These are phyloP conservation scores for Fonsecaea pedrosoi DNA, from an alignment of 2,329 filamentous ascomycete genomes.

Conservation along the genomic window DNA sequence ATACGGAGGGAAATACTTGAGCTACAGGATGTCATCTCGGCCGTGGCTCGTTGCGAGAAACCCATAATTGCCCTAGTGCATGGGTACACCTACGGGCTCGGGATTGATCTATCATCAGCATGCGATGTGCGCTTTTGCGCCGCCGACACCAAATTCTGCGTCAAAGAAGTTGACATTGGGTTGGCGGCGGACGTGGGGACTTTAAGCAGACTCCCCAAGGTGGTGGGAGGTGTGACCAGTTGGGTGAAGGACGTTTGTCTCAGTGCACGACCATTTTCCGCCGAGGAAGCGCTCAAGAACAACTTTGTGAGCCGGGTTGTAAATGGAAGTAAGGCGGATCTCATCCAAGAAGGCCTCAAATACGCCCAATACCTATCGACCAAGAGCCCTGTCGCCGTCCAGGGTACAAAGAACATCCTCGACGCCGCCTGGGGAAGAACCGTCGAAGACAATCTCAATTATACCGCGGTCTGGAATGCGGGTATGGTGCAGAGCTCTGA, in stretches of 20 bases:
- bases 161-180: conserved; percentile 60
- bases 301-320: conserved; percentile 54
- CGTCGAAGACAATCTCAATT: conserved; percentile 80
- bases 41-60: conserved; percentile 87
- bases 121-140: conserved; percentile 53
- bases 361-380: conserved; percentile 70
- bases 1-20: conserved; percentile 74
- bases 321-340: conserved; percentile 61
- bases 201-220: conserved; percentile 55
- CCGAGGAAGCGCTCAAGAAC: conserved; percentile 53
- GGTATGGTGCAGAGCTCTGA: conserved; percentile 82
- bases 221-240: conserved; percentile 51
- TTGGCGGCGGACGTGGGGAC: conserved; percentile 58
- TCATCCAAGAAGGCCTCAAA: conserved; percentile 67
- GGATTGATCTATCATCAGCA: conserved; percentile 66
- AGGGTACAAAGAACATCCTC: conserved; percentile 85
- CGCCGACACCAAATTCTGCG: conserved; percentile 47
- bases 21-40: conserved; percentile 79
- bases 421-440: conserved; percentile 81
- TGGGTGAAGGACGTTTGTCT: conserved; percentile 59
- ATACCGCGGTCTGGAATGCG: conserved; percentile 87
- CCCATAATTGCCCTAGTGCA: conserved; percentile 85
- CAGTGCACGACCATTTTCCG: conserved; percentile 52
- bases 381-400: conserved; percentile 88
- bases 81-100: conserved; percentile 77